A percentile compares a stretch with the other conserved stretches of the same genome.
Evolutionary conservation across 306 rosid genomes (phyloP).

Genomic region (Geum urbanum): DNA sequence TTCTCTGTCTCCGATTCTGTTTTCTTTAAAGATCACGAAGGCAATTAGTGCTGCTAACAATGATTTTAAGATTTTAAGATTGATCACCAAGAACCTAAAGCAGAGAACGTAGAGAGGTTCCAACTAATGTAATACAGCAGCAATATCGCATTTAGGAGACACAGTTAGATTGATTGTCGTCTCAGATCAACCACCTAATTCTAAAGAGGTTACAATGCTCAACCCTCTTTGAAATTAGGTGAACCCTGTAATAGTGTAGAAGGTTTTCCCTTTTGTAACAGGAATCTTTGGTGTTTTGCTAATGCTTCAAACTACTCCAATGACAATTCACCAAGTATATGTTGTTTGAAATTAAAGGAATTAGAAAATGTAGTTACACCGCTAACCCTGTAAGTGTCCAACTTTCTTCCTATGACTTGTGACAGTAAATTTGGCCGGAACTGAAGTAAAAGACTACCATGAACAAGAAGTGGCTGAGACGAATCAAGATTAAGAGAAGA

Average conservation of each 20-base stretch:
- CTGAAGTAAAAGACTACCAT: not conserved
- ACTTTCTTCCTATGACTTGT: not conserved
- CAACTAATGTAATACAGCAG: conserved; percentile 10
- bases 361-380: too few relatives aligned
- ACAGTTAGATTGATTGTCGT: not conserved
- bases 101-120: not conserved
- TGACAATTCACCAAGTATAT: too few relatives aligned
- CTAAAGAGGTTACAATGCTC: not conserved
- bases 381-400: not conserved
- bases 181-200: not conserved
- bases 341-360: too few relatives aligned
- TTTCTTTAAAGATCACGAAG: not conserved
- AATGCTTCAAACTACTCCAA: too few relatives aligned
- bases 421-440: not conserved
- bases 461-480: not conserved
- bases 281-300: too few relatives aligned
- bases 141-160: not conserved
- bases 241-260: too few relatives aligned
- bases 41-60: not conserved
- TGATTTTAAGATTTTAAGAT: too few relatives aligned
- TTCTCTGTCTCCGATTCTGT: not conserved
- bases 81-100: not conserved
- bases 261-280: too few relatives aligned
- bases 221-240: not conserved
- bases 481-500: not conserved